Base-by-base conservation (phyloP, 805 yeast genomes). In the Kazachstania viticola region DNA sequence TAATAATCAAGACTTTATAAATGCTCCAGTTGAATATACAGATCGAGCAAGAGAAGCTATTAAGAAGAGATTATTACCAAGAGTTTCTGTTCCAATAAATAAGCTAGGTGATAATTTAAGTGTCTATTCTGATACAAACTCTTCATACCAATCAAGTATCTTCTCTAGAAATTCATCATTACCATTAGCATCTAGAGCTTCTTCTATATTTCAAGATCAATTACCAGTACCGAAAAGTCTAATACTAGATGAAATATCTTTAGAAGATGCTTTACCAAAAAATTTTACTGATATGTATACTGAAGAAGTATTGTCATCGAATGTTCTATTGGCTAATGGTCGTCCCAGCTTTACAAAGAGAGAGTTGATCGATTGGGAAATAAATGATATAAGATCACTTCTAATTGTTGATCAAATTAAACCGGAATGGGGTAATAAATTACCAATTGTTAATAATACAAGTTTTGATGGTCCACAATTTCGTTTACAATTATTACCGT, bases 371-470 rank as follows among this genome's bases (percentile, higher is more conserved):
- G 77, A 74, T 48, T 77, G 85, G 85, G 71, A 67, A 25, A 46
- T 73, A 28, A 77, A 77, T 49, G 82, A 76, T 44, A 51, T 73
- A 16, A 56, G 84, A 25, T 72, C 81, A 2, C 51, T 76, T 15
- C 52, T 78, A 18, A 71, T 78, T 15, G 59, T 73, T 15, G 64
- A 60, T 17, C 49, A 47, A 21, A 38, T 70, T 23, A 54, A 52
- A 29, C 69, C 69, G 9, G 72, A 67, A 41, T 75, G 81, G 80
- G 48, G 56, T 14, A 58, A 57, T 3, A 58, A 52, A 34, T 30
- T 73, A 2, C 80, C 79, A 0, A 55, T 69, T 6, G 18, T 26
- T n/a, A n/a, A n/a, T n/a, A 22, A 17, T 2, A 7, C 21, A 13
- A 13, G 16, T 8, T 5, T 19, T 14, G 24, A 17, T 14, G 22